Evolutionary conservation across 352 stramenopile genomes (phyloP), one percentile per base, ranked within the genome.

Genomic region (Pythium brassicae): DNA sequence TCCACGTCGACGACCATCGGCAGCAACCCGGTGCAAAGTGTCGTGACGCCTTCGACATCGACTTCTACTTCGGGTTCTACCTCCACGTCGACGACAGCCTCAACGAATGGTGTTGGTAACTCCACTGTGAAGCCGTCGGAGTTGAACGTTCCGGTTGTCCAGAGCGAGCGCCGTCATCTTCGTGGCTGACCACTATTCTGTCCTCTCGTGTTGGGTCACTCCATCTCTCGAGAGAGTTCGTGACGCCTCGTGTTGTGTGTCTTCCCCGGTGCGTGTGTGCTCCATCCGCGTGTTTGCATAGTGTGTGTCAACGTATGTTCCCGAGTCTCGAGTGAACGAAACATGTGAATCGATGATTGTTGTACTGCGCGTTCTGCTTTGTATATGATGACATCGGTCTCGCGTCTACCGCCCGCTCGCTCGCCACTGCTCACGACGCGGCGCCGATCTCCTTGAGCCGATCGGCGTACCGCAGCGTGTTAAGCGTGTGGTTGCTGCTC

Each of bases 401-500:
- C 14, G 1, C 32, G 32, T 37, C 32, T 37, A 37, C 5, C 32
- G 32, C 32, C 32, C 14, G 32, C 32, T 37, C 32, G 32, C 29
- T 35, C 29, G 29, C 32, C 14, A 76, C 0, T 83, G 57, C 2
- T 72, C 57, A 2, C 70, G 66, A 9, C 64, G 61, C 0, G 17
- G 39, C 39, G 17, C 39, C 39, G n/a, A 45, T 32, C 39, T 9
- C 48, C 35, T 34, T 29, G 39, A 45, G 39, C 8, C 39, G 39
- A 20, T 45, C 49, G 27, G 78, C 76, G 51, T 79, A 92, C 27
- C 84, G 66, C 25, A 96, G 56, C 2, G 86, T 90, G 46, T 92
- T 80, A 11, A 87, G 55, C 37, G 78, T 92, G 54, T 96, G 86
- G 52, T 89, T 78, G 11, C 79, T 90, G 63, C 93, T 82, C 14